A percentile compares a stretch with the other conserved stretches of the same genome.
phyloP scores from a whole-genome alignment of 2,329 filamentous ascomycete genomes.

The Fusarium sp. region DNA sequence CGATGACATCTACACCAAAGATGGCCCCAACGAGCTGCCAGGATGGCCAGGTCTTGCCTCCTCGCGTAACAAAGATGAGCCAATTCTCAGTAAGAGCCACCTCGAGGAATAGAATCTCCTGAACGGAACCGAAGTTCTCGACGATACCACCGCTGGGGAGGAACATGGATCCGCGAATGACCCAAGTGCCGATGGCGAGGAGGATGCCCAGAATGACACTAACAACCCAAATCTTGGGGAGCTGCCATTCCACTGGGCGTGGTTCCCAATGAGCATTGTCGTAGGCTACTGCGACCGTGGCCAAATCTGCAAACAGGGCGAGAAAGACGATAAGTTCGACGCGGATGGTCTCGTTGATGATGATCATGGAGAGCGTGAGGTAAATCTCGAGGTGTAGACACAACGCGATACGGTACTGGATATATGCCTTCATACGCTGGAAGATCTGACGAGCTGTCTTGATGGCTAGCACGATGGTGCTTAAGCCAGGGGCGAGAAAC shows the following conservation, averaged over 20 bases:
- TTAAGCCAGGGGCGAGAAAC: constrained; percentile 1
- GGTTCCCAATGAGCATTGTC: constrained; percentile 33
- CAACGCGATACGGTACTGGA: constrained; percentile 27
- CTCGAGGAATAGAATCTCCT: constrained; percentile 25
- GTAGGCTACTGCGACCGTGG: constrained; percentile 26
- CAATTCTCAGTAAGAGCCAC: constrained; percentile 30
- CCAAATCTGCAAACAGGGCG: constrained; percentile 8
- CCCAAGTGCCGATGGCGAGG: constrained; percentile 5
- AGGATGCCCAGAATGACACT: constrained; percentile 16
- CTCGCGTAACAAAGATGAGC: constrained; percentile 29
- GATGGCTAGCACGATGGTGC: constrained; percentile 3
- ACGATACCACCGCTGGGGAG: neutral
- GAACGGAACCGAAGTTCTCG: constrained; percentile 17
- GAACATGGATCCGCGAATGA: neutral
- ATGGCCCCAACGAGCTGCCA: constrained; percentile 30
- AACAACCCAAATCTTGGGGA: constrained; percentile 27
- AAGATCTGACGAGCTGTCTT: constrained; percentile 19
- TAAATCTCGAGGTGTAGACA: constrained; percentile 24
- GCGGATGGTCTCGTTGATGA: constrained; percentile 29
- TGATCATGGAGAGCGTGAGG: constrained; percentile 19
- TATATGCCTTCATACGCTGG: constrained; percentile 32
- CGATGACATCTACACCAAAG: constrained; percentile 1
- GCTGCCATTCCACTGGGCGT: constrained; percentile 18
- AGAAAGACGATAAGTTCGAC: constrained; percentile 17
- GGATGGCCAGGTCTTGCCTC: constrained; percentile 29